Evolutionary conservation across 768 basidiomycete genomes (phyloP).

Genomic region (Postia placenta): DNA sequence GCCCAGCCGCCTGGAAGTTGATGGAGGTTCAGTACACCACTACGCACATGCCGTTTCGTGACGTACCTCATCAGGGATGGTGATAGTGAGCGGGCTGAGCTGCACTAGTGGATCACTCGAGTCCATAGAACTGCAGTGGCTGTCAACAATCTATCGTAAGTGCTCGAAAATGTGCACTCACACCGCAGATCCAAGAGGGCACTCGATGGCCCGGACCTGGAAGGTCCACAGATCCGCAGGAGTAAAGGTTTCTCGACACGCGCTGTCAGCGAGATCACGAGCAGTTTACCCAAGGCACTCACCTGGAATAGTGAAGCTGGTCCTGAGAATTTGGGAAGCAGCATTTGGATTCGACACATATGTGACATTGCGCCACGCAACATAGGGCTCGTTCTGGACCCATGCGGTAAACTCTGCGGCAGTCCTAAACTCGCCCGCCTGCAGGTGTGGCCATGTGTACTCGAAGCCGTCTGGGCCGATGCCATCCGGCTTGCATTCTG

Average conservation of each 20-base stretch:
- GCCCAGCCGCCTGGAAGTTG: neutral
- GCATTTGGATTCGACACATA: neutral
- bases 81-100: neutral
- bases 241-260: neutral
- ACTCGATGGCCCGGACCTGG: neutral
- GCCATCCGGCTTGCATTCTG: neutral
- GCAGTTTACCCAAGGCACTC: neutral
- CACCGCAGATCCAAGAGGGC: neutral
- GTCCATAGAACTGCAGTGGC: neutral
- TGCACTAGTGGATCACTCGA: neutral
- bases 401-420: neutral
- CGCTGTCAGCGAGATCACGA: neutral
- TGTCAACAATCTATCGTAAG: neutral
- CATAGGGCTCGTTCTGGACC: neutral
- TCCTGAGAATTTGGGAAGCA: neutral
- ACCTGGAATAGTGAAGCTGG: neutral
- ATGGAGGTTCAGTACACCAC: neutral
- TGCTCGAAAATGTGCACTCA: neutral
- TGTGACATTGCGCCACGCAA: neutral
- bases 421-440: neutral
- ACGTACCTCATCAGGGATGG: neutral
- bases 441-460: neutral
- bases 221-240: neutral
- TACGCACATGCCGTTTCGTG: too few species aligned
- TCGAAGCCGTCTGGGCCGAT: neutral